A percentile compares a stretch with the other conserved stretches of the same genome.
phyloP scores from a whole-genome alignment of 352 stramenopile genomes.

The Albugo laibachii region DNA sequence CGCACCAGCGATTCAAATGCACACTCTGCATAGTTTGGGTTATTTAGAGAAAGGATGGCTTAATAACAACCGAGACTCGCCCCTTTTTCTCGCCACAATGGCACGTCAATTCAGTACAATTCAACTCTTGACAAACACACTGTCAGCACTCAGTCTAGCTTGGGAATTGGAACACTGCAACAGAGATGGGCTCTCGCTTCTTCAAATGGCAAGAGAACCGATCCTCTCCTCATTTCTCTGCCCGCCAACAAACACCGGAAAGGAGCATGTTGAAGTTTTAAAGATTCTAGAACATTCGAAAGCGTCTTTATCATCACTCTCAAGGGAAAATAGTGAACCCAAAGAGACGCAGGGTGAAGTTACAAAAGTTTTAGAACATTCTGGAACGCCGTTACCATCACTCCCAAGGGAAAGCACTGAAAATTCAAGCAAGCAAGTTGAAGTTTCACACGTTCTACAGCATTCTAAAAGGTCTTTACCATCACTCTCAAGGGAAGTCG shows the following conservation, averaged over 20 bases:
- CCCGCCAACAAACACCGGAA: conserved; percentile 2
- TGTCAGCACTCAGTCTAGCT: conserved; percentile 18
- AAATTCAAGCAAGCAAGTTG: conserved; percentile 21
- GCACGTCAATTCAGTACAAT: conserved; percentile 28
- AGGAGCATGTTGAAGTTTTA: conserved; percentile 8
- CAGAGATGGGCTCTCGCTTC: conserved; percentile 46
- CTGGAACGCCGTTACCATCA: neutral
- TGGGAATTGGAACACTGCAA: conserved; percentile 44
- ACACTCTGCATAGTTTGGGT: neutral
- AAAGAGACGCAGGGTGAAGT: no score
- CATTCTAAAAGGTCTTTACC: no score
- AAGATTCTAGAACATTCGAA: no score
- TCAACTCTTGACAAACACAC: conserved; percentile 11
- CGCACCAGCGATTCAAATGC: neutral
- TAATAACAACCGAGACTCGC: conserved; percentile 44
- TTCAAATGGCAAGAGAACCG: conserved; percentile 26
- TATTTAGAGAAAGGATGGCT: conserved; percentile 20
- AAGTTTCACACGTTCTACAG: neutral
- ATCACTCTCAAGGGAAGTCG: no score
- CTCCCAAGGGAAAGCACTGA: conserved; percentile 5
- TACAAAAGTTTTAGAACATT: no score
- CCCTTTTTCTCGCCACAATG: conserved; percentile 37
- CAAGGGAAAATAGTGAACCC: no score
- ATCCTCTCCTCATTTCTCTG: conserved; percentile 11
- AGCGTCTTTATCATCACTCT: no score